A percentile compares a stretch with the other conserved stretches of the same genome.
phyloP scores from a whole-genome alignment of 352 stramenopile genomes.

The Stramenopiles sp. region DNA sequence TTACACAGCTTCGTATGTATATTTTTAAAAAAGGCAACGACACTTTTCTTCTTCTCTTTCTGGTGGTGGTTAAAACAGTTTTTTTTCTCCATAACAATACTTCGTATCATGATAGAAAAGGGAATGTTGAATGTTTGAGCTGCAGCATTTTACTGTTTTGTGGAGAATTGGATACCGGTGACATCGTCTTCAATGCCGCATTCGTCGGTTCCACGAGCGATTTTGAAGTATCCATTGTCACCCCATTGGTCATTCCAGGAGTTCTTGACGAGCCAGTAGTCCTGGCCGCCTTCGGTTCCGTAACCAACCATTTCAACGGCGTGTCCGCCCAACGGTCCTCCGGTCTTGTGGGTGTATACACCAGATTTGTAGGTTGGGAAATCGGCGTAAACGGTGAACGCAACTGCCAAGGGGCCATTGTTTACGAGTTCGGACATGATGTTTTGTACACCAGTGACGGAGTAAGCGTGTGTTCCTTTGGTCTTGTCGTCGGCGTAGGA shows the following conservation, averaged over 20 bases:
- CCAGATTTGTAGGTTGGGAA: constrained; percentile 20
- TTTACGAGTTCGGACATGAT: constrained; percentile 9
- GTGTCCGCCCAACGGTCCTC: constrained; percentile 25
- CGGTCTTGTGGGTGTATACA: constrained; percentile 28
- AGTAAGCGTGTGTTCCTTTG: too few species aligned
- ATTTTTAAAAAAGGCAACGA: too few species aligned
- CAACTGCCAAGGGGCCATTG: constrained; percentile 10
- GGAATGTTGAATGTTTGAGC: too few species aligned
- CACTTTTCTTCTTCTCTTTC: too few species aligned
- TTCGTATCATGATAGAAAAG: too few species aligned
- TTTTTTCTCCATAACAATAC: too few species aligned
- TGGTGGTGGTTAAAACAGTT: too few species aligned
- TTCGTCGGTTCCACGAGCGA: constrained; percentile 29
- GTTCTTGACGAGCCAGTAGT: constrained; percentile 47
- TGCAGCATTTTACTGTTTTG: too few species aligned
- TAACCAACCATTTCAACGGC: constrained; percentile 31
- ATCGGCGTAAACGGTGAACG: constrained; percentile 19
- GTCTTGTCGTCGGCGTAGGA: neutral
- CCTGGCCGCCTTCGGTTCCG: constrained; percentile 37
- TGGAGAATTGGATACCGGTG: too few species aligned
- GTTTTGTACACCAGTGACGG: too few species aligned
- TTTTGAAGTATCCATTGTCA: constrained; percentile 34
- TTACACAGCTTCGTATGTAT: too few species aligned
- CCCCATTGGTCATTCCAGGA: constrained; percentile 34
- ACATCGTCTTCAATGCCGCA: constrained; percentile 26